These are phyloP conservation scores for Globisporangium mamillatum DNA, from an alignment of 352 stramenopile genomes.

Conservation along the genomic window DNA sequence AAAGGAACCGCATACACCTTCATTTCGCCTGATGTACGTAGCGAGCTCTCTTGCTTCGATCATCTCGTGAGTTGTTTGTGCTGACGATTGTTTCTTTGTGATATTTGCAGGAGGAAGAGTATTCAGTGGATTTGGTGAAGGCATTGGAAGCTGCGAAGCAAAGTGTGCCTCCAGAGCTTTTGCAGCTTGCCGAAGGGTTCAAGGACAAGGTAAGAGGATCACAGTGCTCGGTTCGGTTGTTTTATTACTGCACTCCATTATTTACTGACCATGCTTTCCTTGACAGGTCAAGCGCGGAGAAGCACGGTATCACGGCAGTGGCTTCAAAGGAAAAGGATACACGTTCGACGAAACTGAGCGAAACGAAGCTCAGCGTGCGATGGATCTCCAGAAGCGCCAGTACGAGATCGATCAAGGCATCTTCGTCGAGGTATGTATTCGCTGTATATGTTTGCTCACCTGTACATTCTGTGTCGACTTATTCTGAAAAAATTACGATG, in stretches of 20 bases:
- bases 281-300: constrained; percentile 90
- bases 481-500: background rate
- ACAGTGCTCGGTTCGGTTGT: too few species aligned
- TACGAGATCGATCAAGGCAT: constrained; percentile 88
- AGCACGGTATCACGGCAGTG: constrained; percentile 93
- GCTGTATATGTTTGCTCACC: background rate
- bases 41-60: background rate
- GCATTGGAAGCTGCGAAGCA: constrained; percentile 91
- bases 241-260: background rate
- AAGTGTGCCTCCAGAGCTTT: constrained; percentile 81
- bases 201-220: constrained; percentile 86
- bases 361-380: constrained; percentile 93
- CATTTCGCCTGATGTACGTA: constrained; percentile 92
- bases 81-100: constrained; percentile 4
- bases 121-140: constrained; percentile 96
- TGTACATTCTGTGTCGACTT: background rate
- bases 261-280: constrained; percentile 7
- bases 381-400: constrained; percentile 89
- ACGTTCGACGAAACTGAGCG: constrained; percentile 98
- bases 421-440: constrained; percentile 50
- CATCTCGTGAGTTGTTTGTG: constrained; percentile 11
- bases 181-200: constrained; percentile 92
- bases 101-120: constrained; percentile 91
- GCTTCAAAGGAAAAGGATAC: constrained; percentile 98
- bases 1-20: constrained; percentile 99